Evolutionary conservation across 371 early-diverging fungal species (phyloP).

Genomic region (Mucor piriformis): DNA sequence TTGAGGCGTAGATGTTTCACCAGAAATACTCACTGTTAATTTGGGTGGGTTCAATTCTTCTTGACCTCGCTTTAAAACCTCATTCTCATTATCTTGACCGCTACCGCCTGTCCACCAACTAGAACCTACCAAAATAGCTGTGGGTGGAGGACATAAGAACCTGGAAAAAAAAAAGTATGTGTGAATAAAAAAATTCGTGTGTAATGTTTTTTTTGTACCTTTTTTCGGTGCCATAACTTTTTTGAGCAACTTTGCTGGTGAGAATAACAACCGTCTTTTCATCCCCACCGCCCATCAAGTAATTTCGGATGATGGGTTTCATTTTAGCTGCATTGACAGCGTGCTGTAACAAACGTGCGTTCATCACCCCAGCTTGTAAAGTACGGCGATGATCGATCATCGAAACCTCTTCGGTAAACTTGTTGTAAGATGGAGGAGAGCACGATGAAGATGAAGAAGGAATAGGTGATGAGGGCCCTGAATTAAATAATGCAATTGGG

Average conservation of each 20-base stretch:
- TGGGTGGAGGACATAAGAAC: constrained; percentile 82
- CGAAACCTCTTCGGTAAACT: neutral
- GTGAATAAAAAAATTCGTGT: too few relatives aligned
- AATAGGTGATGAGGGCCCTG: constrained; percentile 6
- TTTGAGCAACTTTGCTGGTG: constrained; percentile 81
- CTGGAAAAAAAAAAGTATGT: too few relatives aligned
- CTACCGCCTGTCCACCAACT: constrained; percentile 61
- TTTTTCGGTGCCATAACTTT: constrained; percentile 83
- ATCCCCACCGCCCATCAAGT: constrained; percentile 30
- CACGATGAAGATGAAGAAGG: constrained; percentile 13
- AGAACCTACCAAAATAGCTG: constrained; percentile 70
- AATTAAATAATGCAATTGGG: constrained; percentile 3
- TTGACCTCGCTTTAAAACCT: constrained; percentile 11
- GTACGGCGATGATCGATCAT: constrained; percentile 3
- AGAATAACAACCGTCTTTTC: constrained; percentile 71
- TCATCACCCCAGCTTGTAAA: neutral
- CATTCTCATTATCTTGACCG: neutral
- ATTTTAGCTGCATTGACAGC: constrained; percentile 24
- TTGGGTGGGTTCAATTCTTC: constrained; percentile 26
- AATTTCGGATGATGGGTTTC: constrained; percentile 50
- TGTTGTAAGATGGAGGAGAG: constrained; percentile 3
- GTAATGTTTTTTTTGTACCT: constrained; percentile 27
- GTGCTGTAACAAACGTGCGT: constrained; percentile 31
- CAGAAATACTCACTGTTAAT: constrained; percentile 36
- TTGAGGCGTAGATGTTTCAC: constrained; percentile 30